Evolutionary conservation across 129 eudicot species (phyloP).

Genomic region (Flaveria linearis): DNA sequence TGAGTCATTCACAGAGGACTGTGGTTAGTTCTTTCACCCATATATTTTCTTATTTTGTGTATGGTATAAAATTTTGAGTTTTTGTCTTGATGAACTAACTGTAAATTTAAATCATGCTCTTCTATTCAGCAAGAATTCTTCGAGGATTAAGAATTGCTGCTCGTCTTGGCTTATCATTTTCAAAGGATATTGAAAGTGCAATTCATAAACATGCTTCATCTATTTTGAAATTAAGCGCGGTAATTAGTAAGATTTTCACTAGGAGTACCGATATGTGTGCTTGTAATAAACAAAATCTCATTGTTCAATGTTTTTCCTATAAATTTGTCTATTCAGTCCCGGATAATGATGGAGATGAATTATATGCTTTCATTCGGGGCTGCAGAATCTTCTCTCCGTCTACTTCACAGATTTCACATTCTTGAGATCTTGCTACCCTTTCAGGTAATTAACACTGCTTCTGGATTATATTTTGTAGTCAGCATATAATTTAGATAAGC

Average conservation of each 20-base stretch:
- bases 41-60: neutral
- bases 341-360: slow-evolving; percentile 77
- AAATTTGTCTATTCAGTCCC: slow-evolving; percentile 48
- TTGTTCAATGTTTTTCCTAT: neutral
- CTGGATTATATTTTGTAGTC: slow-evolving; percentile 9
- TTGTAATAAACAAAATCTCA: neutral
- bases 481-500: slow-evolving; percentile 5
- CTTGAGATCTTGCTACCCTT: slow-evolving; percentile 78
- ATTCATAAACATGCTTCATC: slow-evolving; percentile 59
- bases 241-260: slow-evolving; percentile 29
- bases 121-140: slow-evolving; percentile 80
- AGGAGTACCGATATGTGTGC: slow-evolving; percentile 4
- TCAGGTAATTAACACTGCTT: slow-evolving; percentile 49
- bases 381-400: slow-evolving; percentile 72
- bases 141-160: slow-evolving; percentile 94
- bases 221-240: slow-evolving; percentile 51
- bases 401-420: slow-evolving; percentile 64
- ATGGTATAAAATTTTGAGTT: slow-evolving; percentile 8
- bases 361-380: slow-evolving; percentile 96
- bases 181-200: slow-evolving; percentile 78
- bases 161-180: slow-evolving; percentile 84
- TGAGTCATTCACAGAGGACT: slow-evolving; percentile 74
- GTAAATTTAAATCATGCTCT: slow-evolving; percentile 6
- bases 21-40: slow-evolving; percentile 56
- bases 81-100: slow-evolving; percentile 23